A percentile compares a stretch with the other conserved stretches of the same genome.
phyloP scores from a whole-genome alignment of 768 basidiomycete species.

The Grammothele lineata region DNA sequence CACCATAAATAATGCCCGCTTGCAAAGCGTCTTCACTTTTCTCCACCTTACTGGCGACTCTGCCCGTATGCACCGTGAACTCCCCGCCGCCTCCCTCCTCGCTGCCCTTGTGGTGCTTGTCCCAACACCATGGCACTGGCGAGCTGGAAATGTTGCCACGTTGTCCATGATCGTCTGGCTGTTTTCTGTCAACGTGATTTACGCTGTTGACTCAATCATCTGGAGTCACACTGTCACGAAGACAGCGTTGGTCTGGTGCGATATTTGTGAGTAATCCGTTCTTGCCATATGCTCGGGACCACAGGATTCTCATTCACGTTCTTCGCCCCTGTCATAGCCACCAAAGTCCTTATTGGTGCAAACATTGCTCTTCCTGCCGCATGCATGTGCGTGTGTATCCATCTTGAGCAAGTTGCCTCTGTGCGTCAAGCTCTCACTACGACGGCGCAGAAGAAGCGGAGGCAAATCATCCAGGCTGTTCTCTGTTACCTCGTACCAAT shows the following conservation, averaged over 20 bases:
- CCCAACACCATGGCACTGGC: constrained; percentile 28
- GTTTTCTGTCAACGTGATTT: constrained; percentile 29
- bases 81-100: constrained; percentile 33
- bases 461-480: constrained; percentile 39
- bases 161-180: constrained; percentile 33
- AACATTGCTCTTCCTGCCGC: constrained; percentile 51
- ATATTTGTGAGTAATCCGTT: constrained; percentile 44
- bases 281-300: too few species aligned
- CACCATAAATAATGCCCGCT: too few species aligned
- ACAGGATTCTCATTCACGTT: too few species aligned
- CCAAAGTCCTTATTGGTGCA: constrained; percentile 49
- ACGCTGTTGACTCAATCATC: constrained; percentile 36
- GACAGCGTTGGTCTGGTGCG: constrained; percentile 48
- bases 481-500: constrained; percentile 54
- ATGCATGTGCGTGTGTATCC: background rate
- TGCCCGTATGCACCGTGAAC: too few species aligned
- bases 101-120: constrained; percentile 31
- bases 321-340: constrained; percentile 13
- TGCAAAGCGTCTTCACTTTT: too few species aligned
- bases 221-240: constrained; percentile 34
- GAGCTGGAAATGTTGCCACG: constrained; percentile 32
- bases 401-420: background rate
- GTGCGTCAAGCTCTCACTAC: constrained; percentile 28
- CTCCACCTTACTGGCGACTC: too few species aligned
- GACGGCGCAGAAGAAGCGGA: constrained; percentile 34